Base-by-base conservation (phyloP, 2,329 filamentous ascomycete genomes). In the Monosporascus sp. region DNA sequence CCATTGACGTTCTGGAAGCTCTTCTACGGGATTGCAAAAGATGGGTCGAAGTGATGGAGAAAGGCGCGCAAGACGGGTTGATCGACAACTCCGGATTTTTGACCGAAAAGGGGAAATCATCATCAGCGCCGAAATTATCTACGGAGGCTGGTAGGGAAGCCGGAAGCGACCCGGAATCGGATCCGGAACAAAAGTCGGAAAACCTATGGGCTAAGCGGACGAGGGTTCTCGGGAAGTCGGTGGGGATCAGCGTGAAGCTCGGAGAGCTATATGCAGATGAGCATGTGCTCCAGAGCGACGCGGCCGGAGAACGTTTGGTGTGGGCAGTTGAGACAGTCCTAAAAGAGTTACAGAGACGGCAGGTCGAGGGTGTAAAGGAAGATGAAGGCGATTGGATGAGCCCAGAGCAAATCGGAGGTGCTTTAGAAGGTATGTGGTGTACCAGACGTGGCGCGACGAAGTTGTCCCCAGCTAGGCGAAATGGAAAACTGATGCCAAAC, bases 241-340 rank as follows among this genome's bases (percentile, higher is more conserved):
- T 96, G 38, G 85, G 84, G 20, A 85, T 93, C 38, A 85, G 85
- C 61, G 84, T 94, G 52, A 96, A 96, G 73, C 79, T 97, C 7
- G 92, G 88, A 34, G 87, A 92, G 62, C 74, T 97, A 8, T 96
- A 96, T 70, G 80, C 86, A 5, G 84, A 87, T 55, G 83, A 89
- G 51, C 86, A 91, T 65, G 82, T 96, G 14, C 79, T 88, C 50
- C 81, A 95, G 51, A 76, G 82, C 2, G 85, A 91, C 37, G 81
- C 83, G 53, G 90, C 91, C 0, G 90, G 95, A 64, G 85, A 88
- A 64, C 76, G 81, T 19, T 78, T 97, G 40, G 78, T 90, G 2
- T 91, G 90, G 81, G 89, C 90, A 0, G 88, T 97, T 1, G 89
- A 95, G 65, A 87, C 88, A 3, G 80, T 86, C 1, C 70, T 97